Evolutionary conservation across 2,329 filamentous ascomycete species (phyloP), one percentile per base, ranked within the genome.

Genomic region (Sporothrix euskadiensis): DNA sequence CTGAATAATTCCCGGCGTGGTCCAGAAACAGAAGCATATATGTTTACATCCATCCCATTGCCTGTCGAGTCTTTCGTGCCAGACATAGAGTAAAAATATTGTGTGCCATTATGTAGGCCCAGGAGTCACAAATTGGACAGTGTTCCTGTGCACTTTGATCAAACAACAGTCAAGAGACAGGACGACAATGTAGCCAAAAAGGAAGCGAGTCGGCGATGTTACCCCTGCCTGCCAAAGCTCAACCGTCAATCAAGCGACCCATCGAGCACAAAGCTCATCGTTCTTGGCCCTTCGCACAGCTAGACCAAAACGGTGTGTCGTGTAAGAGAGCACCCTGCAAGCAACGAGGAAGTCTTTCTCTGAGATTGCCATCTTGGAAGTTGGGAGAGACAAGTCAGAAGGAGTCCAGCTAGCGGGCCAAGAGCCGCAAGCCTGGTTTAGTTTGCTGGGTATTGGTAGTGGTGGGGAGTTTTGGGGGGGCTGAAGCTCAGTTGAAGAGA

Each of bases 271-370:
- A 22, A 52, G 44, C 14, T 52, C 14, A 32, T 49, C 30, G 47
- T 49, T 70, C 68, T 70, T 70, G 52, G 68, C 68, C 32, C 32
- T 56, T 41, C 9, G 47, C 68, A 30, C 35, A 69, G 63, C 71
- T 69, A 73, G 65, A 26, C 71, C 63, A 9, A 49, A 61, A 69
- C 52, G n/a, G 71, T 35, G 52, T 22, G 6, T 61, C 63, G 61
- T 52, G 10, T 19, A 49, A 47, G 16, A 52, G 26, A n/a, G 26
- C 9, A 68, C 12, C 22, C 41, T 16, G 4, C 9, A 35, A 47
- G 22, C 39, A 30, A 47, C 10, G 47, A 66, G 22, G 4, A 30
- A 66, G 22, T 14, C 30, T 49, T 14, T 49, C 22, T 30, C 10
- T 22, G 9, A 14, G n/a, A 12, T 26, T 22, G 4, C n/a, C 26